Evolutionary conservation across 1,284 basidiomycete genomes (phyloP), one percentile per base, ranked within the genome.

Genomic region (Tilletia setariae): DNA sequence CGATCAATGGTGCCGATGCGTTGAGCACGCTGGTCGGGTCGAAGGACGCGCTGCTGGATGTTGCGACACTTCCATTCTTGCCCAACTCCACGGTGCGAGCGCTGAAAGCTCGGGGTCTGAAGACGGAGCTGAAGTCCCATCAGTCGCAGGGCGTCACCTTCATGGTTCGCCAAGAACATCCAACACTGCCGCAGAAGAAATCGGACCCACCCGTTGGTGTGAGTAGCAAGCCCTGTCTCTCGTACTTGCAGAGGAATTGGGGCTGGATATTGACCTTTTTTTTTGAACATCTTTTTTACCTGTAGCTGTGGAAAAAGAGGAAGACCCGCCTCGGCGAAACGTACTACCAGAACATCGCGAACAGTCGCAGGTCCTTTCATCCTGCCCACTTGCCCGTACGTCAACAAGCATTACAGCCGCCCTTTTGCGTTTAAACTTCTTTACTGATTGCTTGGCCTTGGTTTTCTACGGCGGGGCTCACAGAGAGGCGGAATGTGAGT

Each of bases 161-260:
- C 63, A 70, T 72, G 68, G 35, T 70, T 40, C 63, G 65, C 30
- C 46, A 56, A 9, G 70, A 72, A 49, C 70, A 72, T 44, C 69
- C 67, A 3, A 19, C 9, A 25, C 51, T 65, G 47, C 67, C 67
- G 23, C 7, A 2, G 30, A 61, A 35, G 28, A 30, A 61, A 30
- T 61, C 56, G 56, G 56, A 61, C 2, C 56, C 56, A 32, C 19
- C 19, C 9, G 56, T 61, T 15, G 25, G 30, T 7, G 56, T 61
- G 56, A 30, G 56, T 61, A 19, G 13, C 16, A 13, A 7, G 0
- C n/a, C 21, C 19, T 2, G n/a, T 19, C 13, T 35, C 32, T 13
- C 21, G 8, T 30, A 9, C 19, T 30, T 15, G 19, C 16, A 53
- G 19, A 11, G 11, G 13, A 15, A n/a, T n/a, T n/a, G n/a, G n/a